A percentile compares a stretch with the other conserved stretches of the same genome.
Conservation (phyloP, 352 stramenopile species). For the Lagenidium sp. region DNA sequence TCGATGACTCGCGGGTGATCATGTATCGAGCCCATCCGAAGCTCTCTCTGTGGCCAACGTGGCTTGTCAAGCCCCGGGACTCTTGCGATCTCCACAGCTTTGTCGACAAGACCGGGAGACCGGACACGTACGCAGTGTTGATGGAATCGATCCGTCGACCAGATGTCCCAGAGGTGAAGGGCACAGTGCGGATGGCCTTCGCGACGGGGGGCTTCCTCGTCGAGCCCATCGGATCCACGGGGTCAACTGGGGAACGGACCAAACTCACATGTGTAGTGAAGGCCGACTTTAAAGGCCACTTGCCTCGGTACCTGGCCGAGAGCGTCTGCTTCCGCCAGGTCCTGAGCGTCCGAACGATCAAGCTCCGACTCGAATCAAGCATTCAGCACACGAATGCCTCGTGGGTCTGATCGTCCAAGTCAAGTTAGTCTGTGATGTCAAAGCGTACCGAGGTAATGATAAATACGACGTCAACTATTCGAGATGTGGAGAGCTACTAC, state of each 20-base stretch:
- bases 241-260: constrained; percentile 4
- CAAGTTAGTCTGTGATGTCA: too few species aligned
- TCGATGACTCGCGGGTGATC: constrained; percentile 55
- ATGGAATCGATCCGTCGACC: constrained; percentile 56
- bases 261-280: constrained; percentile 20
- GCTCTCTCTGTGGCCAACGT: constrained; percentile 68
- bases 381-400: constrained; percentile 13
- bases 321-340: constrained; percentile 71
- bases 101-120: constrained; percentile 50
- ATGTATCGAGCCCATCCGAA: constrained; percentile 60
- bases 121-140: constrained; percentile 54
- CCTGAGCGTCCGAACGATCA: constrained; percentile 47
- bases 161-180: constrained; percentile 60
- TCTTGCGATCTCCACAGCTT: constrained; percentile 78
- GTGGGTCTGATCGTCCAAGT: constrained; percentile 21
- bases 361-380: constrained; percentile 31
- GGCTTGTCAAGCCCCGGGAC: constrained; percentile 71
- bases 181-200: constrained; percentile 63
- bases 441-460: too few species aligned
- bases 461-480: too few species aligned
- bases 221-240: constrained; percentile 27
- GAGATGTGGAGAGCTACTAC: too few species aligned
- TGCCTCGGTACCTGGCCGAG: constrained; percentile 64
- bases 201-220: constrained; percentile 62
- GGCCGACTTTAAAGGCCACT: constrained; percentile 21